Evolutionary conservation across 768 basidiomycete genomes (phyloP), one percentile per base, ranked within the genome.

Genomic region (Podaxis sp.): DNA sequence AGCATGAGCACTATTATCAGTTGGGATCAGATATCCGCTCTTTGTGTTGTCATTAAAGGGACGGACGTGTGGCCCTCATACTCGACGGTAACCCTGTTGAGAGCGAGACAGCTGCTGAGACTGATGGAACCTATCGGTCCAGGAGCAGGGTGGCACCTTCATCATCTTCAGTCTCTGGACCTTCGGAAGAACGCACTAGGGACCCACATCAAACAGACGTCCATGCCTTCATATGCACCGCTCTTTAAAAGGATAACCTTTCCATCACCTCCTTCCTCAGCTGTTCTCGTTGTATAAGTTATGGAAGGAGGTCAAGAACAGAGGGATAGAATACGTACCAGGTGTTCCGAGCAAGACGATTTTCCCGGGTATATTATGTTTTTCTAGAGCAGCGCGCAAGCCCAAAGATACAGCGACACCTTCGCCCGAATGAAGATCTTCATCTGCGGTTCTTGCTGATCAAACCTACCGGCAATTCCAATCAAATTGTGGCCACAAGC

Each of bases 401-500:
- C 87, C 88, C 58, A 85, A 80, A 0, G 90, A 88, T 28, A 91
- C 82, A 1, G 87, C 90, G 12, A 93, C 87, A 3, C 91, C 91
- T 59, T 79, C 68, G 38, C 9, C 12, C 26, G 15, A 12, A 19
- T 57, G 2, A 38, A 24, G 55, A 44, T 42, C n/a, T 33, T 38
- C 9, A 19, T 26, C 17, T 3, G 30, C 24, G 22, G 17, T 17
- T 17, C 5, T 26, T 40, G 9, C 24, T 9, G 3, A 57, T 24
- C 9, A 49, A 56, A 28, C 67, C 19, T 64, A 74, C 79, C 79
- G n/a, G 79, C 75, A 24, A 93, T 89, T 1, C 88, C 91, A 57
- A 94, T 93, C 53, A 94, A 77, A 67, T 93, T 93, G 70, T 94
- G 92, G 2, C 92, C 92, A 68, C 92, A 93, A 1, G 88, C 89